Percentiles rank a stretch among this genome's conserved stretches.
Evolutionary conservation across 495 filamentous ascomycete genomes (phyloP).

Genomic region (Friedmanniomyces simplex): DNA sequence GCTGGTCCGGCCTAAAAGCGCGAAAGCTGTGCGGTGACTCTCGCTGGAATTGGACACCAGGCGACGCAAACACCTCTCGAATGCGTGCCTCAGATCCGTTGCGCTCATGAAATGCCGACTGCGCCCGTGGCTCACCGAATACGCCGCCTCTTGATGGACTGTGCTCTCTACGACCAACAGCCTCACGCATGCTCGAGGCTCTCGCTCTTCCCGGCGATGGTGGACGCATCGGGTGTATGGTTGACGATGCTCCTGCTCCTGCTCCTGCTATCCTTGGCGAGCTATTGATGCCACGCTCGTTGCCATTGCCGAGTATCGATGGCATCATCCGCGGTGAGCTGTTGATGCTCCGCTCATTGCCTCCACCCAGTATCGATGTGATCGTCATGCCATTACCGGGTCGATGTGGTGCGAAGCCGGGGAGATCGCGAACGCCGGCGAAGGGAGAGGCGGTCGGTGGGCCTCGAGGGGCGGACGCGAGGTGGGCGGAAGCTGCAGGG

Average conservation of each 20-base stretch:
- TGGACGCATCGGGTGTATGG: constrained; percentile 28
- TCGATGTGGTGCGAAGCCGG: constrained; percentile 40
- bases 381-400: constrained; percentile 88
- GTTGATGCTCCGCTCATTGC: constrained; percentile 4
- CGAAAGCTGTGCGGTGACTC: constrained; percentile 17
- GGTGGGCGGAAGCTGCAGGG: constrained; percentile 35
- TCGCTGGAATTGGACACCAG: constrained; percentile 1
- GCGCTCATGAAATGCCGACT: constrained; percentile 9
- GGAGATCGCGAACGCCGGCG: constrained; percentile 41
- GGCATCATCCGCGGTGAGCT: constrained; percentile 20
- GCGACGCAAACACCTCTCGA: constrained; percentile 10
- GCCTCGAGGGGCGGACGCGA: constrained; percentile 22
- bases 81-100: background rate
- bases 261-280: constrained; percentile 14
- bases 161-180: constrained; percentile 9
- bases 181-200: constrained; percentile 18
- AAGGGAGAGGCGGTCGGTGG: constrained; percentile 37
- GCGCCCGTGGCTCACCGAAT: constrained; percentile 8
- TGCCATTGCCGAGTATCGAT: constrained; percentile 49
- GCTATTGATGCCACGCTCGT: constrained; percentile 9
- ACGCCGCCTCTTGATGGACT: constrained; percentile 13
- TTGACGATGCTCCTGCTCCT: constrained; percentile 2
- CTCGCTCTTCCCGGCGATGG: constrained; percentile 28
- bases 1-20: constrained; percentile 6
- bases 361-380: constrained; percentile 66